These are phyloP conservation scores for Inonotus hispidus DNA, from an alignment of 1,284 basidiomycete genomes.

Conservation along the genomic window DNA sequence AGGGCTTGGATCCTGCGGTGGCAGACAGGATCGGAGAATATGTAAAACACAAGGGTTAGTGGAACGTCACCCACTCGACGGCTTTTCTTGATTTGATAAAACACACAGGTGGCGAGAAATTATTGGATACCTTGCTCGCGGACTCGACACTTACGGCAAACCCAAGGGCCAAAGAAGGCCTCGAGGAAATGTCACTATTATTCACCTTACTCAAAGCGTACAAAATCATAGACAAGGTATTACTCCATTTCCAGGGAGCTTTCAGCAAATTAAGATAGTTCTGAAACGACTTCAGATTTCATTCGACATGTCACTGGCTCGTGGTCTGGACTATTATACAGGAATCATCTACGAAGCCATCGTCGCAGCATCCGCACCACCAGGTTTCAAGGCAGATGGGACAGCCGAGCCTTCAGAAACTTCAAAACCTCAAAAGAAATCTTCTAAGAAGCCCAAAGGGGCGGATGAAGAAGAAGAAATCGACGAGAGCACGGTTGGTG, in stretches of 20 bases:
- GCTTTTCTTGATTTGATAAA: background rate
- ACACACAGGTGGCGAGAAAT: conserved; percentile 62
- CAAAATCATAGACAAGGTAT: conserved; percentile 71
- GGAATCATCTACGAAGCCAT: conserved; percentile 98
- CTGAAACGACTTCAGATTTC: conserved; percentile 56
- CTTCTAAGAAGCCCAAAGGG: conserved; percentile 44
- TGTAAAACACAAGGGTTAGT: conserved; percentile 85
- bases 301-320: conserved; percentile 94
- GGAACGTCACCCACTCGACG: background rate
- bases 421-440: conserved; percentile 43
- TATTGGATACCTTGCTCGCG: conserved; percentile 70
- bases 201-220: conserved; percentile 86
- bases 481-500: conserved; percentile 91
- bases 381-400: conserved; percentile 59
- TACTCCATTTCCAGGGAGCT: conserved; percentile 19
- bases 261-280: background rate
- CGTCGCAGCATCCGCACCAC: conserved; percentile 89
- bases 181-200: conserved; percentile 87
- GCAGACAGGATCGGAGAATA: conserved; percentile 97
- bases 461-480: conserved; percentile 77
- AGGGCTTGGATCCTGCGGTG: conserved; percentile 77
- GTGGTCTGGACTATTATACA: conserved; percentile 98
- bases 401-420: conserved; percentile 29
- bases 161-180: conserved; percentile 72
- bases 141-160: conserved; percentile 71